Evolutionary conservation across 257 asterid species (phyloP).

Genomic region (Solanum dulcamara): DNA sequence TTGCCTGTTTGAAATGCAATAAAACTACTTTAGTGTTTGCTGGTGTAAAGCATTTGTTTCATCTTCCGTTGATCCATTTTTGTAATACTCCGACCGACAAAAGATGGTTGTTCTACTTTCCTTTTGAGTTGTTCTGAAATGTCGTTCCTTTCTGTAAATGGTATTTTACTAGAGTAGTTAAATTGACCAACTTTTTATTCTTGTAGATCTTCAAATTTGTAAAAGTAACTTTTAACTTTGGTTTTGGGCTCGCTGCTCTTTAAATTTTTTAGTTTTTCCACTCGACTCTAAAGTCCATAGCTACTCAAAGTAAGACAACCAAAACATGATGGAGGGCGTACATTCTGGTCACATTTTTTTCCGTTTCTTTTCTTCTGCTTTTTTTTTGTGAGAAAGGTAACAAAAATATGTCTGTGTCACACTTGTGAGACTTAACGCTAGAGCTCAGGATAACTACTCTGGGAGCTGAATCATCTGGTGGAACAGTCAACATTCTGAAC

Average conservation of each 20-base stretch:
- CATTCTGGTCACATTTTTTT: background rate
- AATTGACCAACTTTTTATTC: background rate
- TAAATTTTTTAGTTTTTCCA: background rate
- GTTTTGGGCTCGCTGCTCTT: background rate
- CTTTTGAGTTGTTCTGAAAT: too few species aligned
- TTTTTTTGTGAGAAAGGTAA: background rate
- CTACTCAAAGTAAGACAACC: background rate
- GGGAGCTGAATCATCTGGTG: conserved; percentile 66
- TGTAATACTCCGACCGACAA: background rate
- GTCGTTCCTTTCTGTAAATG: too few species aligned
- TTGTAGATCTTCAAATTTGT: background rate
- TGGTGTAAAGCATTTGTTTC: background rate
- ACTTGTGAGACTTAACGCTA: conserved; percentile 26
- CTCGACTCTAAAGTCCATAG: background rate
- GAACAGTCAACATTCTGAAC: conserved; percentile 58
- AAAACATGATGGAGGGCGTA: background rate
- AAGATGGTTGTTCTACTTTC: too few species aligned
- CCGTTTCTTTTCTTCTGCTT: background rate
- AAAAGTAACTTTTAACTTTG: background rate
- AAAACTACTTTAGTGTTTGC: background rate
- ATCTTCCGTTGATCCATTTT: background rate
- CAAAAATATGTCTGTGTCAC: background rate
- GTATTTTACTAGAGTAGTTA: background rate
- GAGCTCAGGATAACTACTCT: conserved; percentile 63
- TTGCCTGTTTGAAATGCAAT: background rate